Evolutionary conservation across 2,329 filamentous ascomycete species (phyloP).

Genomic region (Fragosphaeria purpurea): DNA sequence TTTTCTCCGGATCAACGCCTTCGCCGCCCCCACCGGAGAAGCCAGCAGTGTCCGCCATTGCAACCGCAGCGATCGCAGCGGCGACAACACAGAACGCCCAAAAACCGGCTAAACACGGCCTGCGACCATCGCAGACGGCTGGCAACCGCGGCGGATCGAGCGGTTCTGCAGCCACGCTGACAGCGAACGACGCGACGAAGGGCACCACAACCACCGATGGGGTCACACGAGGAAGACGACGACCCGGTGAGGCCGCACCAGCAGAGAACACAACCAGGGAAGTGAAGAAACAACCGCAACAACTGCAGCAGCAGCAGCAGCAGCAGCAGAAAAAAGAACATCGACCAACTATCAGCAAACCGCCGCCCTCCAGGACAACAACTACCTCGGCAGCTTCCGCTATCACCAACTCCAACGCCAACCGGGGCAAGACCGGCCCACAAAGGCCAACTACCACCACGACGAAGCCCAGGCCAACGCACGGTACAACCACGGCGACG

Average conservation of each 20-base stretch:
- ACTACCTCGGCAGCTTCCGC: background rate
- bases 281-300: background rate
- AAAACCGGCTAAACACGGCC: constrained; percentile 5
- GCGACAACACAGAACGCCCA: background rate
- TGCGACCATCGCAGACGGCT: constrained; percentile 41
- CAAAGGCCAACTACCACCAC: background rate
- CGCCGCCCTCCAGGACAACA: background rate
- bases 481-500: background rate
- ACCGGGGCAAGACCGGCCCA: background rate
- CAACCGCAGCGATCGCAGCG: background rate
- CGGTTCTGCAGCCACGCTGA: background rate
- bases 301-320: background rate
- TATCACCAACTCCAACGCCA: background rate
- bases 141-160: constrained; percentile 32
- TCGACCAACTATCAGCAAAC: background rate
- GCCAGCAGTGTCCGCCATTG: background rate
- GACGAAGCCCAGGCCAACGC: no score
- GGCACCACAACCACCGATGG: background rate
- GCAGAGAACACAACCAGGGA: background rate
- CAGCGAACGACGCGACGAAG: background rate
- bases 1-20: background rate
- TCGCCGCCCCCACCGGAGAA: constrained; percentile 30
- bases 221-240: constrained; percentile 2
- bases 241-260: background rate
- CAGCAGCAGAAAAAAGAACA: background rate